Evolutionary conservation across 345 rosid genomes (phyloP), one percentile per base, ranked within the genome.

Genomic region (Aquilaria sinensis): DNA sequence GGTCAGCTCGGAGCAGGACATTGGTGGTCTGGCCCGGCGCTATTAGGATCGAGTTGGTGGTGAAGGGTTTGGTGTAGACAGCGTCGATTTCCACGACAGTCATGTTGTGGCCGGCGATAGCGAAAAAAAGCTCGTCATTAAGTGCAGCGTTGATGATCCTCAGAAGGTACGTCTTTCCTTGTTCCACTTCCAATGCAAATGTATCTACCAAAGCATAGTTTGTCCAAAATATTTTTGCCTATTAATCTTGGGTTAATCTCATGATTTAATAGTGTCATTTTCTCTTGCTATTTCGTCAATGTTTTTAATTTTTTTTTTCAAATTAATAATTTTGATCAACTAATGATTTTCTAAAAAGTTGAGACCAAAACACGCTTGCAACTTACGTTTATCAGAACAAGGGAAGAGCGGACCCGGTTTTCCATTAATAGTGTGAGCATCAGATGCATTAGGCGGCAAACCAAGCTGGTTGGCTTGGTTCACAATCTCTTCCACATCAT

Each of bases 401-500:
- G 66, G 66, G 29, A 85, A 51, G 46, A 87, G 65, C 2, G 85
- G 63, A 9, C 94, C 90, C 0, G 94, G 84, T 45, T 76, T 76
- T 12, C 94, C 94, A 29, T 87, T 87, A 57, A 87, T 87, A 10
- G 94, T 87, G 62, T 82, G 87, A 65, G 94, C 90, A 59, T 87
- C 94, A 0, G 94, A 87, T 5, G 80, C 74, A 59, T 77, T 82
- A 13, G 90, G 90, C 7, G 88, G 86, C 68, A 73, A 70, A 31
- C 94, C 94, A 37, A 85, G 69, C 61, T 72, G 79, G 13, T 74
- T 48, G 9, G 86, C 86, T 65, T 72, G 70, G 60, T 82, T 82
- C 29, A 81, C 64, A 53, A 85, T 71, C 23, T 81, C 80, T 74
- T 81, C 85, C 1, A 82, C 80, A 47, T 87, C 85, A 12, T 82